A percentile compares a stretch with the other conserved stretches of the same genome.
phyloP scores from a whole-genome alignment of 257 asterid species.

The Mitragyna speciosa region DNA sequence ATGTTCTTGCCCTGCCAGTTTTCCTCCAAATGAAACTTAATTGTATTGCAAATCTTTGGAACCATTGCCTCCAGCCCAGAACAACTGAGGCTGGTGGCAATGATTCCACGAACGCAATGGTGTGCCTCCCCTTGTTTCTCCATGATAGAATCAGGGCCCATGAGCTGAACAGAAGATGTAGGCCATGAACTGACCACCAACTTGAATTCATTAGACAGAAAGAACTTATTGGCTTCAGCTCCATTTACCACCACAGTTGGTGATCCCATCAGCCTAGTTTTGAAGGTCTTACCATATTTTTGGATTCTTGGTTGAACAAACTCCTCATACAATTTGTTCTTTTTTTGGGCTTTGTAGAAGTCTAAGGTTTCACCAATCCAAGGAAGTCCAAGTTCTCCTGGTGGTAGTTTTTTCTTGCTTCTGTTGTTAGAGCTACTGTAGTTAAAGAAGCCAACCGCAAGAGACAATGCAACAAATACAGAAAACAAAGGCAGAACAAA shows the following conservation, averaged over 20 bases:
- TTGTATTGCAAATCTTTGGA: conserved; percentile 58
- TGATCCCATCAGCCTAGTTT: conserved; percentile 72
- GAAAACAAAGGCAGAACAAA: conserved; percentile 28
- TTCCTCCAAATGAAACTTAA: conserved; percentile 41
- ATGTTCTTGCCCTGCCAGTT: conserved; percentile 42
- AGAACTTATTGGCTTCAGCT: conserved; percentile 75
- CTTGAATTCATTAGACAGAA: conserved; percentile 80
- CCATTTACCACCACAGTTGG: conserved; percentile 83
- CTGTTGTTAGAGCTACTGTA: conserved; percentile 20
- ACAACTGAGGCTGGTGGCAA: conserved; percentile 56
- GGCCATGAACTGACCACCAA: conserved; percentile 95
- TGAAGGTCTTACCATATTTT: conserved; percentile 65
- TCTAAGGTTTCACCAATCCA: conserved; percentile 83
- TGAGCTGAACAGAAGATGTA: conserved; percentile 70
- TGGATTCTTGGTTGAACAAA: conserved; percentile 60
- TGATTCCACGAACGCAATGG: conserved; percentile 61
- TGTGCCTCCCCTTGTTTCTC: conserved; percentile 83
- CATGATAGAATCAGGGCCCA: conserved; percentile 82
- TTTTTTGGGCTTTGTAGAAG: conserved; percentile 69
- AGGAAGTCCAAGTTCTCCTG: conserved; percentile 75
- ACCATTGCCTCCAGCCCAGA: conserved; percentile 51
- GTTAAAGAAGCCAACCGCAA: conserved; percentile 30
- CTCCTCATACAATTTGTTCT: conserved; percentile 62
- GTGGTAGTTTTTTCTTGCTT: conserved; percentile 52
- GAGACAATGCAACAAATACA: conserved; percentile 16